These are phyloP conservation scores for Aspergillus nanangensis DNA, from an alignment of 495 filamentous ascomycete genomes.

Conservation along the genomic window DNA sequence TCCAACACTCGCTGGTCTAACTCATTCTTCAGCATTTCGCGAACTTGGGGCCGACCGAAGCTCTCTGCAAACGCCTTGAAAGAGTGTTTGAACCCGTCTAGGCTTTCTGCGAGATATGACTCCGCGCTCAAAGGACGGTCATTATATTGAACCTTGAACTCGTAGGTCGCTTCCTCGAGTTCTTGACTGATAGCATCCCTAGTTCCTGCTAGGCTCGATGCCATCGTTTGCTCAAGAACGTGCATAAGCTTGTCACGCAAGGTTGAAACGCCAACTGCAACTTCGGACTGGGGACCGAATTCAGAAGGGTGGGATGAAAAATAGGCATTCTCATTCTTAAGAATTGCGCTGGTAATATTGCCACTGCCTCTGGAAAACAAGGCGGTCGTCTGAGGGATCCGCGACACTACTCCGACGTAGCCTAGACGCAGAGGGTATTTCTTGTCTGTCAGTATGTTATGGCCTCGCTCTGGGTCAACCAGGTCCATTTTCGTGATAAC, in stretches of 20 bases:
- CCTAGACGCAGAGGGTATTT: constrained; percentile 93
- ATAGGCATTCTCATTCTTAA: constrained; percentile 81
- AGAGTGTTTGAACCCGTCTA: constrained; percentile 96
- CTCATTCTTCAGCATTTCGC: constrained; percentile 83
- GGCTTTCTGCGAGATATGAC: constrained; percentile 88
- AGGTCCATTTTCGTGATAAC: constrained; percentile 99
- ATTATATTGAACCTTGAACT: constrained; percentile 99
- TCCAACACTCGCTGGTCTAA: constrained; percentile 94
- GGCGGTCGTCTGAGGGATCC: constrained; percentile 66
- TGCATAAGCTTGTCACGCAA: constrained; percentile 94
- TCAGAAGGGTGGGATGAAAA: constrained; percentile 81
- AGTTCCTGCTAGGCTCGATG: constrained; percentile 78
- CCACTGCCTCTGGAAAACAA: constrained; percentile 81
- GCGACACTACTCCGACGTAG: constrained; percentile 95
- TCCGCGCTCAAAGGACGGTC: constrained; percentile 92
- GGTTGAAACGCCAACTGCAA: constrained; percentile 77
- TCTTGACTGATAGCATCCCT: constrained; percentile 91
- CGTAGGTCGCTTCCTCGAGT: constrained; percentile 94
- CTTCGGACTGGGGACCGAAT: constrained; percentile 66
- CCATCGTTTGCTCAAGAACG: constrained; percentile 96
- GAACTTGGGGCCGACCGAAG: constrained; percentile 87
- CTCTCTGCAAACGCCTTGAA: constrained; percentile 88
- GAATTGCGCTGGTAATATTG: constrained; percentile 77
- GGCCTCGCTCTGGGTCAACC: constrained; percentile 77
- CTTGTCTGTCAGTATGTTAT: constrained; percentile 72